Conservation (phyloP, 371 early-diverging fungal species). For the Mucor saturninus region DNA sequence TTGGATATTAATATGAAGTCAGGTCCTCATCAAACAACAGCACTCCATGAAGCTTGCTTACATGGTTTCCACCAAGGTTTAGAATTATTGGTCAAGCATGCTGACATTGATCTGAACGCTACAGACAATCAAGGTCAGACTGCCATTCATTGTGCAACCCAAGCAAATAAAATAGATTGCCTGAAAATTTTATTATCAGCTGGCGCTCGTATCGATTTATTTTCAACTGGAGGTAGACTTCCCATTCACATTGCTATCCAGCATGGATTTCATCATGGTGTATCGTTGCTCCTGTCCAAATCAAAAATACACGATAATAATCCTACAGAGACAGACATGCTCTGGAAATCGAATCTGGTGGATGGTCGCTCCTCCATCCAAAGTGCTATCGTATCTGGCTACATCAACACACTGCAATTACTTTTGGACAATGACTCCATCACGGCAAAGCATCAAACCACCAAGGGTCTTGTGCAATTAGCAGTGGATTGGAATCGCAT, state of each 20-base stretch:
- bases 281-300: conserved; percentile 22
- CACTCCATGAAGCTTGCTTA: conserved; percentile 45
- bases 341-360: conserved; percentile 12
- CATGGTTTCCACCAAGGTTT: conserved; percentile 39
- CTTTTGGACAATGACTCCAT: conserved; percentile 22
- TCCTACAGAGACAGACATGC: conserved; percentile 13
- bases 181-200: conserved; percentile 27
- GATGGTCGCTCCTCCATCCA: conserved; percentile 26
- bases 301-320: conserved; percentile 12
- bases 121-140: conserved; percentile 33
- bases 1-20: conserved; percentile 36
- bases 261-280: conserved; percentile 31
- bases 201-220: conserved; percentile 38
- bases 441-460: neutral
- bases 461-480: conserved; percentile 9
- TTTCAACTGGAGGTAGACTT: conserved; percentile 24
- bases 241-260: conserved; percentile 39
- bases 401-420: conserved; percentile 23
- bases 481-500: conserved; percentile 45
- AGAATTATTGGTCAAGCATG: conserved; percentile 30
- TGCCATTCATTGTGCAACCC: conserved; percentile 40
- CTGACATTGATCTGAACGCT: conserved; percentile 34
- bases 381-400: conserved; percentile 37
- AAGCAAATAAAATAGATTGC: conserved; percentile 33
- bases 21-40: conserved; percentile 40